Conservation (phyloP, 768 basidiomycete genomes). For the Candolleomyces eurysporus region DNA sequence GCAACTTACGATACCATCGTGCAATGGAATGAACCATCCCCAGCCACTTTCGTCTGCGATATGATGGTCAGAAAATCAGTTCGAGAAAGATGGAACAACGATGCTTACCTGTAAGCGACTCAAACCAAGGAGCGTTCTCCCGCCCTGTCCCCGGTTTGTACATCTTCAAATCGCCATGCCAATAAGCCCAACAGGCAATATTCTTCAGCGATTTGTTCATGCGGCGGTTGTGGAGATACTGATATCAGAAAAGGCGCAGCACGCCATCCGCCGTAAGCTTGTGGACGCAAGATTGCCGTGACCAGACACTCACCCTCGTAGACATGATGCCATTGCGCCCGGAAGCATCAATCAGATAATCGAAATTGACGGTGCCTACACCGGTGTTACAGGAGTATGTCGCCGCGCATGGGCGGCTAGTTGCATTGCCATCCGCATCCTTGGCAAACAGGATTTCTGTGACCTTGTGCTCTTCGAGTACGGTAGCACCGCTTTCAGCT, state of each 20-base stretch:
- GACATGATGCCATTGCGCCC: slow-evolving; percentile 57
- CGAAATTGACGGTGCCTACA: slow-evolving; percentile 45
- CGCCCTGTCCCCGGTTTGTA: slow-evolving; percentile 38
- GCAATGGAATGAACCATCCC: slow-evolving; percentile 53
- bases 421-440: slow-evolving; percentile 9
- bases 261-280: neutral
- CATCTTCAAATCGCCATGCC: slow-evolving; percentile 38
- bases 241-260: neutral
- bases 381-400: slow-evolving; percentile 24
- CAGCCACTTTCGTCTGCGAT: slow-evolving; percentile 44
- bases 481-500: slow-evolving; percentile 37
- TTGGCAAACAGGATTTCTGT: slow-evolving; percentile 39
- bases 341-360: slow-evolving; percentile 59
- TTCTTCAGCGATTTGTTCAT: slow-evolving; percentile 51
- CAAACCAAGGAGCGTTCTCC: slow-evolving; percentile 47
- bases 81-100: neutral
- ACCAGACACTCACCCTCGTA: slow-evolving; percentile 25
- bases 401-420: slow-evolving; percentile 29
- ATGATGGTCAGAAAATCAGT: neutral
- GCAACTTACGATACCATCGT: slow-evolving; percentile 21
- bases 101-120: slow-evolving; percentile 46
- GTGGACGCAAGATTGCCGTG: neutral
- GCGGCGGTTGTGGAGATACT: slow-evolving; percentile 44
- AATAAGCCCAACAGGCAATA: slow-evolving; percentile 61
- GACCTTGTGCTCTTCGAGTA: slow-evolving; percentile 47